These are phyloP conservation scores for Eucalyptus globulus DNA, from an alignment of 345 rosid species.

Conservation along the genomic window DNA sequence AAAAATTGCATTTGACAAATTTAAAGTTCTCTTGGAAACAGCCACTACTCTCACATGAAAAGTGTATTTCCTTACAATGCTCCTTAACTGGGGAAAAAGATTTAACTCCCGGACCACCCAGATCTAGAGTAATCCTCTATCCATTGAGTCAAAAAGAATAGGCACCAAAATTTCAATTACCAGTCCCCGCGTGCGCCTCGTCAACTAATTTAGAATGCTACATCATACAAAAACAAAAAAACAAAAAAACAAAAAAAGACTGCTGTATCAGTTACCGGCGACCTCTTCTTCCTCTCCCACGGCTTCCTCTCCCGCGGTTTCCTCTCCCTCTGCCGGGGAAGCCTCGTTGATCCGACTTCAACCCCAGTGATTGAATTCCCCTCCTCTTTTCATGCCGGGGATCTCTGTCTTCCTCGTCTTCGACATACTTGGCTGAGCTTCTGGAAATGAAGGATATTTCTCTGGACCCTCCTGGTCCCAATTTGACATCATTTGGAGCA, in stretches of 20 bases:
- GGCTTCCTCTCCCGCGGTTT: too few relatives aligned
- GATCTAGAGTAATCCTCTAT: not conserved
- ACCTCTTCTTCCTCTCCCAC: too few relatives aligned
- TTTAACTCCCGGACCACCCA: not conserved
- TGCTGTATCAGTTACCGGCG: not conserved
- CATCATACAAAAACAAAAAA: not conserved
- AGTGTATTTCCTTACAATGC: not conserved
- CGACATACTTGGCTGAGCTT: slow-evolving; percentile 47
- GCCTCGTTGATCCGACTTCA: slow-evolving; percentile 30
- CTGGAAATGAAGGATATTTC: slow-evolving; percentile 64
- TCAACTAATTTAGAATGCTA: not conserved
- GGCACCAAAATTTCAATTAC: not conserved
- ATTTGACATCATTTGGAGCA: slow-evolving; percentile 33
- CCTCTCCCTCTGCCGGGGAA: slow-evolving; percentile 41
- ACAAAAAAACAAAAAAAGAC: not conserved
- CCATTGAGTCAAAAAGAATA: not conserved
- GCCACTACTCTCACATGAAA: not conserved
- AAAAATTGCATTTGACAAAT: not conserved
- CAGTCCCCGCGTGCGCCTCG: not conserved
- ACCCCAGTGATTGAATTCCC: slow-evolving; percentile 74
- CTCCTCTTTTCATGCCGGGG: slow-evolving; percentile 32
- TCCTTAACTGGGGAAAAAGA: not conserved
- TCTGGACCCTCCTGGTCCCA: slow-evolving; percentile 86
- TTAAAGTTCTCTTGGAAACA: not conserved
- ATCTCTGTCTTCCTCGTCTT: slow-evolving; percentile 44